These are phyloP conservation scores for Periconia macrospinosa DNA, from an alignment of 2,329 filamentous ascomycete genomes.

Conservation along the genomic window DNA sequence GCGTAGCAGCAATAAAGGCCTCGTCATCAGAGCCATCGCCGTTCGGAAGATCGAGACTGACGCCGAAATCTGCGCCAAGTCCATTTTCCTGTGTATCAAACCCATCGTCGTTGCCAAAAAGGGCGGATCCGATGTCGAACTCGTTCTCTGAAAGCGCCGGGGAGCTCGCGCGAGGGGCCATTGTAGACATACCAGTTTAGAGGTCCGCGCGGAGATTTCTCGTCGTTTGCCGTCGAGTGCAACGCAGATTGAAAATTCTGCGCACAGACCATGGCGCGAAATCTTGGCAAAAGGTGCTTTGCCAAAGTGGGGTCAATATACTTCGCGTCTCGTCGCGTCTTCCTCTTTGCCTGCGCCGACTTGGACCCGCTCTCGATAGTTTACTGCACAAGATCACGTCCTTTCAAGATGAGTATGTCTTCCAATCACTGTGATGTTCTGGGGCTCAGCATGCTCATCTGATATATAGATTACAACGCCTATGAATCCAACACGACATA, in stretches of 20 bases:
- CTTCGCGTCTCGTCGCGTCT: constrained; percentile 31
- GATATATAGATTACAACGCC: constrained; percentile 30
- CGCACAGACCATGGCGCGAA: constrained; percentile 25
- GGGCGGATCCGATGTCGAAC: constrained; percentile 80
- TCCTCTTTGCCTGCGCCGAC: constrained; percentile 9
- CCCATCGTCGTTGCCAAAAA: constrained; percentile 65
- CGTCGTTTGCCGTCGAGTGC: not conserved
- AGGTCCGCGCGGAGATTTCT: not conserved
- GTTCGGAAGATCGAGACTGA: constrained; percentile 42
- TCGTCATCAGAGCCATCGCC: constrained; percentile 70
- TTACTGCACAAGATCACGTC: not conserved
- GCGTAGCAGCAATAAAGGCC: constrained; percentile 85
- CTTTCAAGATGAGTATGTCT: constrained; percentile 22
- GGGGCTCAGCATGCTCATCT: constrained; percentile 11
- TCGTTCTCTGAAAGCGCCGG: constrained; percentile 87
- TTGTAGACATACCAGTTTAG: constrained; percentile 40
- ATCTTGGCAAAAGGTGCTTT: constrained; percentile 30
- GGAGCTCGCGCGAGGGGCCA: constrained; percentile 75
- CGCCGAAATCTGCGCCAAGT: constrained; percentile 38
- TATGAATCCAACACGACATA: constrained; percentile 60
- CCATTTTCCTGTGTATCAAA: constrained; percentile 47
- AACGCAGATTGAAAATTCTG: constrained; percentile 19
- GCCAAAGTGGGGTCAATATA: constrained; percentile 20
- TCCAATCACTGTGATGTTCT: not conserved
- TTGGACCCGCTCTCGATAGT: not conserved